phyloP scores from a whole-genome alignment of 352 stramenopile genomes.

The Blastocystis sp. region DNA sequence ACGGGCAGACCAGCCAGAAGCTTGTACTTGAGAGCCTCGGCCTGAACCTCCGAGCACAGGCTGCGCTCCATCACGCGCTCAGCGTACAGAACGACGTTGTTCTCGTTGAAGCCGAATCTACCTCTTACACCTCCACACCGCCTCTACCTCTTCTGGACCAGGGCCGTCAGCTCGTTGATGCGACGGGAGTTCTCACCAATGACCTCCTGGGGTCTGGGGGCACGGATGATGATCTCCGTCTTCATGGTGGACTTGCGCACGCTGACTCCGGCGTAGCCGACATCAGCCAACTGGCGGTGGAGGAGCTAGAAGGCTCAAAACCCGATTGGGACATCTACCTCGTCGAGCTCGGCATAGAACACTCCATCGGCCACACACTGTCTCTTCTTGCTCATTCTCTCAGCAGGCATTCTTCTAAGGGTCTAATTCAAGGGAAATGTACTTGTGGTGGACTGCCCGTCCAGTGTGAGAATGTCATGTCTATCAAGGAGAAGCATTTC shows the following conservation, averaged over 20 bases:
- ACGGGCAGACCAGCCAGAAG: slow-evolving; percentile 91
- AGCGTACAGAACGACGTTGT: slow-evolving; percentile 90
- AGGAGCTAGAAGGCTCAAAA: slow-evolving; percentile 78
- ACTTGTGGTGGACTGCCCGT: neutral
- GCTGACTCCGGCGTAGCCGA: slow-evolving; percentile 71
- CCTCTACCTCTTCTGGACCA: slow-evolving; percentile 87
- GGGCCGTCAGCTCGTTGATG: slow-evolving; percentile 93
- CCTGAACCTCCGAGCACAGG: slow-evolving; percentile 91
- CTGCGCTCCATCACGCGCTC: slow-evolving; percentile 94
- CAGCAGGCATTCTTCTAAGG: slow-evolving; percentile 20
- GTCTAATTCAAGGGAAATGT: slow-evolving; percentile 33
- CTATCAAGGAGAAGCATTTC: neutral
- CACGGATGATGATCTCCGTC: slow-evolving; percentile 98
- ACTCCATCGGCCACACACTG: slow-evolving; percentile 99
- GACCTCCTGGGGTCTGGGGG: slow-evolving; percentile 94
- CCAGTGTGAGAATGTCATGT: neutral
- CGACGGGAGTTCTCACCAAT: slow-evolving; percentile 96
- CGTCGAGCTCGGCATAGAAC: slow-evolving; percentile 83
- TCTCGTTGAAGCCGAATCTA: slow-evolving; percentile 77
- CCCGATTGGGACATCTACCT: slow-evolving; percentile 73
- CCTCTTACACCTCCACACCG: neutral
- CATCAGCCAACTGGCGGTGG: slow-evolving; percentile 82
- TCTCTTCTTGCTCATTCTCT: slow-evolving; percentile 90
- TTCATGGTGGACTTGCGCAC: slow-evolving; percentile 93
- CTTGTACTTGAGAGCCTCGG: slow-evolving; percentile 98